Percentiles rank a stretch among this genome's conserved stretches.
Conservation (phyloP, 164 flowering plant genomes). For the Vitis amurensis region DNA sequence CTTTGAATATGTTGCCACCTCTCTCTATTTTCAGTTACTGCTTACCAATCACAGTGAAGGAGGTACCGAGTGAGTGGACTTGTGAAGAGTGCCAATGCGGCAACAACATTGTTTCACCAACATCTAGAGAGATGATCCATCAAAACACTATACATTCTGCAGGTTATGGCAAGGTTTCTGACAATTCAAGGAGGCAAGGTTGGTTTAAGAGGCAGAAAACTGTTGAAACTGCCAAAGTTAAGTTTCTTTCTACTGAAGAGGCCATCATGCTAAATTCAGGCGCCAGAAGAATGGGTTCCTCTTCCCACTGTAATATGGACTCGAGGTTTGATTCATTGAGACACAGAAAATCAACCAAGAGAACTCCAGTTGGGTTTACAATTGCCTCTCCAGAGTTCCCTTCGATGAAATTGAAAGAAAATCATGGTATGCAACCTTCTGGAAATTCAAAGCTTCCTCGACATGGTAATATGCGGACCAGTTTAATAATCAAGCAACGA, state of each 20-base stretch:
- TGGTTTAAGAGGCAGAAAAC: conserved; percentile 10
- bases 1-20: background rate
- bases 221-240: conserved; percentile 25
- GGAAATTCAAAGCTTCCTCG: background rate
- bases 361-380: background rate
- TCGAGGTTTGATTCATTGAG: background rate
- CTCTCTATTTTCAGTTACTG: conserved; percentile 33
- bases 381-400: background rate
- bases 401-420: background rate
- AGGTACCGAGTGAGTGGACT: conserved; percentile 21
- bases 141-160: background rate
- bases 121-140: background rate
- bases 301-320: background rate
- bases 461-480: background rate
- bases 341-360: background rate
- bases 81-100: conserved; percentile 29
- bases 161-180: background rate
- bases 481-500: background rate
- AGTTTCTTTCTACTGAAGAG: conserved; percentile 24
- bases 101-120: background rate
- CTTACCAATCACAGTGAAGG: conserved; percentile 6
- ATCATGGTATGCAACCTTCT: background rate
- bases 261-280: conserved; percentile 24
- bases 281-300: background rate
- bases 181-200: background rate